Base-by-base conservation (phyloP, 768 basidiomycete genomes). In the Termitomyces heimii region DNA sequence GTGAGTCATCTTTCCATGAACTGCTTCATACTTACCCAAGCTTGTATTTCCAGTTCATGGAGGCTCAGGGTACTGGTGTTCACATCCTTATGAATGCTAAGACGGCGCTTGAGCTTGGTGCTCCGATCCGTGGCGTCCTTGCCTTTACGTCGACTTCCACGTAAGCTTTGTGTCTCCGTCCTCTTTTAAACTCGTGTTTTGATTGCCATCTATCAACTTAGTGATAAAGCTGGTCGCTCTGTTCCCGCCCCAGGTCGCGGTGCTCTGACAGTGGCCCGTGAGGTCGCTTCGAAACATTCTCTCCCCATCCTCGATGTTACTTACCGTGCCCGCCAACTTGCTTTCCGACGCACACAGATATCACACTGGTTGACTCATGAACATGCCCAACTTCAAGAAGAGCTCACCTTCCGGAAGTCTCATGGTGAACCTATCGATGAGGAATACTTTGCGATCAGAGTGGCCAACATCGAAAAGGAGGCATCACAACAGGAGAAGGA, bases 181-280 rank as follows among this genome's bases (percentile, higher is more conserved):
- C 2, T 26, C 56, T 26, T 35, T 12, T 26, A 29, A 14, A 40
- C 14, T 48, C 18, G 26, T 35, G 43, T 53, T 53, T 13, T 43
- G 44, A 34, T 26, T 40, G 26, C 16, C 12, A 60, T 29, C 20
- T 56, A 16, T 47, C 40, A 53, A 43, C 69, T 43, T 62, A 96
- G 91, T 63, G 97, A 99, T 78, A 99, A 99, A 75, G 96, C 97
- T 59, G 97, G 97, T 18, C 94, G 97, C 50, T 98, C 95, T 4
- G 86, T 99, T 56, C 97, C 97, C 45, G 97, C 97, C 58, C 97
- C 97, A 49, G 97, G 97, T 56, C 87, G 88, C 58, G 97, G 97
- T 62, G 90, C 94, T 28, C 82, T 99, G 39, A 84, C 86, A 10
- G 85, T 95, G 55, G 97, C 94, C 14, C 82, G 94, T 60, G 86